Evolutionary conservation across 1,284 basidiomycete genomes (phyloP).

Genomic region (Meira miltonrushii): DNA sequence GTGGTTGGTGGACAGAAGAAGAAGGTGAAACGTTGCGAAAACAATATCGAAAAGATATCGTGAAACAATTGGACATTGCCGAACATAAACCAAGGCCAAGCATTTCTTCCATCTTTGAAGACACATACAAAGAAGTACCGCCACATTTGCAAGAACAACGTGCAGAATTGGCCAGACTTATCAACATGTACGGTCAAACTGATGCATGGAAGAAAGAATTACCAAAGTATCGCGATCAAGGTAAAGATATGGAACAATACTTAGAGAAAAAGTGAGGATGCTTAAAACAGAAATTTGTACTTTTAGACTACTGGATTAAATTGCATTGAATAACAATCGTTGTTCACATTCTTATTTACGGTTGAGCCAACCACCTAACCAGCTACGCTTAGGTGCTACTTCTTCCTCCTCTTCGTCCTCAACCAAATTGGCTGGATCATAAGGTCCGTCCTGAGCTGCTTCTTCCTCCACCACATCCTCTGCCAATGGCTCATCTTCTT

Average conservation of each 20-base stretch:
- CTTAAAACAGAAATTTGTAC: not conserved
- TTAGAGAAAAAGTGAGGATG: not conserved
- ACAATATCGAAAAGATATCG: conserved; percentile 67
- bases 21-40: conserved; percentile 70
- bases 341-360: conserved; percentile 6
- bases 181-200: conserved; percentile 74
- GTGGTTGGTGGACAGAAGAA: conserved; percentile 76
- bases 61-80: conserved; percentile 71
- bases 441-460: not conserved
- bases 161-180: conserved; percentile 66
- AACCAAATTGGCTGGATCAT: conserved; percentile 22
- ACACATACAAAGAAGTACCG: conserved; percentile 62
- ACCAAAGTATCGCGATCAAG: conserved; percentile 71
- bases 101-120: conserved; percentile 74
- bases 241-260: conserved; percentile 61
- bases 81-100: conserved; percentile 68
- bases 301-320: not conserved
- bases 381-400: conserved; percentile 32
- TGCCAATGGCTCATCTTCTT: conserved; percentile 8
- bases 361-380: conserved; percentile 48
- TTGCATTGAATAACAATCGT: not conserved
- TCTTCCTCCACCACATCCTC: conserved; percentile 3
- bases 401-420: conserved; percentile 39
- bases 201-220: conserved; percentile 80
- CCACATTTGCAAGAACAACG: conserved; percentile 64